These are phyloP conservation scores for Solanum chiquidenum DNA, from an alignment of 257 asterid species.

Conservation along the genomic window DNA sequence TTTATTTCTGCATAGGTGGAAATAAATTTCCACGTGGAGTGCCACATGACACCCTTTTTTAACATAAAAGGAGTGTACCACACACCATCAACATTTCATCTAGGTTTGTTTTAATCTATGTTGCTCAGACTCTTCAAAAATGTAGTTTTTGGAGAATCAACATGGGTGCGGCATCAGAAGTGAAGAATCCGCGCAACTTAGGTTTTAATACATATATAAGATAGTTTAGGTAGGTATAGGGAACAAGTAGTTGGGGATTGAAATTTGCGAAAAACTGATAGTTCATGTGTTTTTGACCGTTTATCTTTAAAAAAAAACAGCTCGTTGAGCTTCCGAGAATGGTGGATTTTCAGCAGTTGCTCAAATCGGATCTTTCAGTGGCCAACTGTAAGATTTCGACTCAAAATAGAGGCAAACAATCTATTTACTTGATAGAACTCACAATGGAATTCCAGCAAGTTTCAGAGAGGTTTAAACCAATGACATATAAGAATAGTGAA, in stretches of 20 bases:
- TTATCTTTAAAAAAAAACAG: background rate
- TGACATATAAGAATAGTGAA: background rate
- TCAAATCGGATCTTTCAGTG: background rate
- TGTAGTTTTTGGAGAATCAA: background rate
- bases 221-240: background rate
- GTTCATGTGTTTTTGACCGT: background rate
- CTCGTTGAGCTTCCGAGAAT: background rate
- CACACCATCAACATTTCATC: background rate
- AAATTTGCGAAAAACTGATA: background rate
- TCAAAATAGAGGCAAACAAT: background rate
- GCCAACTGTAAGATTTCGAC: background rate
- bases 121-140: background rate
- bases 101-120: background rate
- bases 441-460: background rate
- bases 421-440: background rate
- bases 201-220: background rate
- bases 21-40: background rate
- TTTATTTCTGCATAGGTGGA: background rate
- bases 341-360: background rate
- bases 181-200: background rate
- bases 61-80: background rate
- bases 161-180: background rate
- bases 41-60: background rate
- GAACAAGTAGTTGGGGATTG: background rate
- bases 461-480: background rate